Evolutionary conservation across 352 stramenopile genomes (phyloP).

Genomic region (Albugo laibachii): DNA sequence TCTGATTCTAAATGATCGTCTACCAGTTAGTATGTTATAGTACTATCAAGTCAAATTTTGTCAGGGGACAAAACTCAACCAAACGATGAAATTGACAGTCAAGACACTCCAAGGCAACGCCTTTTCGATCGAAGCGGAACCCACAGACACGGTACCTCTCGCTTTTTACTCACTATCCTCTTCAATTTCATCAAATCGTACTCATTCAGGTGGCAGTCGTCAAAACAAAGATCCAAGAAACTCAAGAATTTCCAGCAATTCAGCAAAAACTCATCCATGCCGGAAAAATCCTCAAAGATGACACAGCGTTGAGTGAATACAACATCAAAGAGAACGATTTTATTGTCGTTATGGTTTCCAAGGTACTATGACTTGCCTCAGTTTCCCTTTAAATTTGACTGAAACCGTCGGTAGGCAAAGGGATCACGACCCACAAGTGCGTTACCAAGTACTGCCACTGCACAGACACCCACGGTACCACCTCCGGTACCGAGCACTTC

Average conservation of each 20-base stretch:
- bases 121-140: conserved; percentile 51
- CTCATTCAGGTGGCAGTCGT: conserved; percentile 36
- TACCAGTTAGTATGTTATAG: no score
- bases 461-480: conserved; percentile 4
- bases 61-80: conserved; percentile 4
- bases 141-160: conserved; percentile 33
- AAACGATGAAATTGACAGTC: conserved; percentile 68
- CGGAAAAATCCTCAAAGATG: conserved; percentile 77
- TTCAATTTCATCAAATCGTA: not conserved
- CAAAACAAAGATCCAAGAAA: conserved; percentile 61
- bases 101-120: conserved; percentile 76
- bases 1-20: no score
- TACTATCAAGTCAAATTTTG: not conserved
- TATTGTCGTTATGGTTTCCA: conserved; percentile 77
- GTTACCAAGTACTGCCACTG: conserved; percentile 3
- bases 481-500: conserved; percentile 29
- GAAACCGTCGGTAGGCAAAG: not conserved
- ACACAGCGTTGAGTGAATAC: conserved; percentile 59
- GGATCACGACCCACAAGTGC: conserved; percentile 9
- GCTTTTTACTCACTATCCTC: not conserved
- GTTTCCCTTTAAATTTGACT: not conserved
- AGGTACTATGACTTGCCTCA: conserved; percentile 12
- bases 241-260: conserved; percentile 41
- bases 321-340: conserved; percentile 80
- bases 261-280: conserved; percentile 79